Evolutionary conservation across 305 asterid genomes (phyloP), one percentile per base, ranked within the genome.

Genomic region (Solanum chacoense): DNA sequence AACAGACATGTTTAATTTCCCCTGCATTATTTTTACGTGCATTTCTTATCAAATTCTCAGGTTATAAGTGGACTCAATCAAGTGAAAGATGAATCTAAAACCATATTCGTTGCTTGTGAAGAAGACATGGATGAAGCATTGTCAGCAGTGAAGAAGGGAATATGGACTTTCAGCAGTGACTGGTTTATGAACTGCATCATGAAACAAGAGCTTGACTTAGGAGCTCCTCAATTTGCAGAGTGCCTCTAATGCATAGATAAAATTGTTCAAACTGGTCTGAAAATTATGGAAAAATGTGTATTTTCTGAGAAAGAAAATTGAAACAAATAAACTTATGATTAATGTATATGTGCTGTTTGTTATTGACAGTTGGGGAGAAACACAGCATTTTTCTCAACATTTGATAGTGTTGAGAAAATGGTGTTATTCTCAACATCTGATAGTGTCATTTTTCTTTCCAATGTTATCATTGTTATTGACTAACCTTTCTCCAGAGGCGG

Each of bases 101-200:
- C 96, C 8, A 90, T 97, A 50, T 96, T 94, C 11, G 88, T 97
- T 45, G 98, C 98, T 2, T 94, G 97, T 85, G 98, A 94, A 87
- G 97, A 97, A 92, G 98, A 96, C 91, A 93, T 90, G 94, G 96
- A 94, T 85, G 99, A 95, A 91, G 98, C 98, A 75, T 90, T 93
- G 65, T 90, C 91, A 88, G 98, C 97, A 13, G 94, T 93, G 35
- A 93, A 93, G 91, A 89, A 91, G 90, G 98, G 97, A 88, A 91
- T 96, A 11, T 86, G 88, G 90, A 94, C 98, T 84, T 97, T 95
- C 90, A 91, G 95, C 89, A 92, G 93, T 75, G 98, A 97, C 87
- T 96, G 99, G 99, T 91, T 97, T 28, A 94, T 96, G 98, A 93
- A 91, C 89, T 94, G 98, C 89, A 83, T 96, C 91, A 94, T 97